Evolutionary conservation across 2,329 filamentous ascomycete genomes (phyloP), one percentile per base, ranked within the genome.

Genomic region (Ophiostoma sp.): DNA sequence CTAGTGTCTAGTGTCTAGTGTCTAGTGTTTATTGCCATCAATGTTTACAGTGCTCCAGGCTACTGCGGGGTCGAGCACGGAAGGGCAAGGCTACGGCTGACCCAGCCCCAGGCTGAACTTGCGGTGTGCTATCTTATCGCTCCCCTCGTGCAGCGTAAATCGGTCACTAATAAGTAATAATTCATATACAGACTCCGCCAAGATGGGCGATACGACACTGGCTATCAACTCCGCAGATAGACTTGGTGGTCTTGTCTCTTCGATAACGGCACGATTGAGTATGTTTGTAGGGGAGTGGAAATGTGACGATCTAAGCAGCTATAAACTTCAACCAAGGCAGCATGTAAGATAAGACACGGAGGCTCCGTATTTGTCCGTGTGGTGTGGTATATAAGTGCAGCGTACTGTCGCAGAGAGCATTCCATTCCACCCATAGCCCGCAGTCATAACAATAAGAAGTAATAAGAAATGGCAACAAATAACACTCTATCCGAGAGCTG

Each of bases 61-160:
- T 27, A 27, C 16, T 40, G 55, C 55, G 36, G 55, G 55, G 55
- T 36, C 18, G 11, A 52, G 8, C 14, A 52, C 42, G 5, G 42
- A 9, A 44, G 42, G 12, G n/a, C 52, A 58, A 58, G 58, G 58
- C 58, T 62, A 62, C 58, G 16, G 58, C 38, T 62, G 38, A 62
- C 2, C 18, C 7, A 8, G 7, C 58, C 27, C 27, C 16, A n/a
- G 58, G 16, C 58, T 41, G 8, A 14, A 62, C 36, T 42, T 14
- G 36, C 41, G n/a, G 16, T 36, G 8, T 55, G 38, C 41, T 40
- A 62, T 62, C 58, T 62, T 62, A 62, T 62, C 58, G 58, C 38
- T 9, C 18, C 52, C 18, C 52, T 12, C 14, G n/a, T 55, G 49
- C 49, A 55, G 18, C n/a, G 49, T 55, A 55, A 55, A 55, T 55